Percentiles rank a stretch among this genome's conserved stretches.
Conservation (phyloP, 2,329 filamentous ascomycete species). For the Fusarium luffae region DNA sequence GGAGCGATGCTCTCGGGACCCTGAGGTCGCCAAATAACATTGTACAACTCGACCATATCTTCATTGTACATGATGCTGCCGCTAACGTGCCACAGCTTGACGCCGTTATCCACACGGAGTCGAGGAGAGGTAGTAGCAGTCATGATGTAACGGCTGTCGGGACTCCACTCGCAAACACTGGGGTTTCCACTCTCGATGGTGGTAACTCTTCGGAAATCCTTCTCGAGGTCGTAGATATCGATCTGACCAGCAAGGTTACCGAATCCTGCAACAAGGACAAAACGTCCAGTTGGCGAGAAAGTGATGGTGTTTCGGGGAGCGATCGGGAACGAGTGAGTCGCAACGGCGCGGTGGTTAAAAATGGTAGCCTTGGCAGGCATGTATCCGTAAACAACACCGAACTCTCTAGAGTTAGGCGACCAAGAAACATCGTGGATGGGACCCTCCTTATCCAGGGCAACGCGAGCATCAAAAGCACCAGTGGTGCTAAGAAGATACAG, state of each 20-base stretch:
- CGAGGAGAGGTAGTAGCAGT: slow-evolving; percentile 98
- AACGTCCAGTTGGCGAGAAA: slow-evolving; percentile 93
- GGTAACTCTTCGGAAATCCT: slow-evolving; percentile 90
- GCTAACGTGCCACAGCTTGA: slow-evolving; percentile 93
- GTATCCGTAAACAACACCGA: slow-evolving; percentile 96
- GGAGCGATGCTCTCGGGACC: slow-evolving; percentile 67
- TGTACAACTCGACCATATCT: slow-evolving; percentile 94
- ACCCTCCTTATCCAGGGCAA: slow-evolving; percentile 94
- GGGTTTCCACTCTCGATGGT: slow-evolving; percentile 97
- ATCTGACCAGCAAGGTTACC: slow-evolving; percentile 97
- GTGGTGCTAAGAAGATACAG: slow-evolving; percentile 94
- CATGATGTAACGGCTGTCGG: slow-evolving; percentile 93
- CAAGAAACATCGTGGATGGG: slow-evolving; percentile 98
- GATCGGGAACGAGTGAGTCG: slow-evolving; percentile 86
- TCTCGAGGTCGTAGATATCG: slow-evolving; percentile 95
- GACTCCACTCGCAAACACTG: slow-evolving; percentile 96
- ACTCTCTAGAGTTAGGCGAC: slow-evolving; percentile 98
- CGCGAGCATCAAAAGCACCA: slow-evolving; percentile 90
- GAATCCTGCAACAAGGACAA: slow-evolving; percentile 94
- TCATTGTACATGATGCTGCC: slow-evolving; percentile 94
- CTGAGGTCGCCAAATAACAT: slow-evolving; percentile 88
- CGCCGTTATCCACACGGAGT: slow-evolving; percentile 94
- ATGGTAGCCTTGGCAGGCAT: slow-evolving; percentile 99
- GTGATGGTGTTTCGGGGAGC: slow-evolving; percentile 92
- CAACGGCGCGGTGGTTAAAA: slow-evolving; percentile 88